These are phyloP conservation scores for Alternaria postmessia DNA, from an alignment of 2,329 filamentous ascomycete species.

Conservation along the genomic window DNA sequence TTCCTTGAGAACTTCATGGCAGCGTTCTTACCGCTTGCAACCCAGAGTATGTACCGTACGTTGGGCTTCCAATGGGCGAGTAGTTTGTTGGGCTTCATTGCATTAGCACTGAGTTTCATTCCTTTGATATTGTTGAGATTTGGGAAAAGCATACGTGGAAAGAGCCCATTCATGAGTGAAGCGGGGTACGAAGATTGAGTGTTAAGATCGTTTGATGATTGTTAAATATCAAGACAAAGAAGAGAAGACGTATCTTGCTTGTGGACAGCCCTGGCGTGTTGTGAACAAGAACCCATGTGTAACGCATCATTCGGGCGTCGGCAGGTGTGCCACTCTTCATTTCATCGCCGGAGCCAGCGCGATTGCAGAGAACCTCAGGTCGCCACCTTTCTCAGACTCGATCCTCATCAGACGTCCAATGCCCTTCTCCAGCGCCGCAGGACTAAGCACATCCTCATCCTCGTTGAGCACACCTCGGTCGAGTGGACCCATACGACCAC, in stretches of 20 bases:
- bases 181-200: constrained; percentile 24
- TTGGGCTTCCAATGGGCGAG: constrained; percentile 61
- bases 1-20: constrained; percentile 60
- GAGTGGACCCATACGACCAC: constrained; percentile 55
- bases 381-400: constrained; percentile 47
- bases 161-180: constrained; percentile 51
- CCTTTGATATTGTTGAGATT: constrained; percentile 56
- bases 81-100: constrained; percentile 56
- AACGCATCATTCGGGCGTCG: neutral
- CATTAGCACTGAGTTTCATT: constrained; percentile 54
- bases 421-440: constrained; percentile 53
- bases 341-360: constrained; percentile 44
- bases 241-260: neutral
- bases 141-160: constrained; percentile 52
- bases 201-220: neutral
- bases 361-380: constrained; percentile 56
- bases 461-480: constrained; percentile 52
- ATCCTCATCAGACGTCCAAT: constrained; percentile 50
- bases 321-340: neutral
- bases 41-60: constrained; percentile 57
- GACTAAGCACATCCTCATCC: constrained; percentile 56
- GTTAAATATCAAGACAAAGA: neutral
- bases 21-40: constrained; percentile 58
- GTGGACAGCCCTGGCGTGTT: no score
- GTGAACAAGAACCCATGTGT: neutral